phyloP scores from a whole-genome alignment of 768 basidiomycete species.

The Mycena vitilis region DNA sequence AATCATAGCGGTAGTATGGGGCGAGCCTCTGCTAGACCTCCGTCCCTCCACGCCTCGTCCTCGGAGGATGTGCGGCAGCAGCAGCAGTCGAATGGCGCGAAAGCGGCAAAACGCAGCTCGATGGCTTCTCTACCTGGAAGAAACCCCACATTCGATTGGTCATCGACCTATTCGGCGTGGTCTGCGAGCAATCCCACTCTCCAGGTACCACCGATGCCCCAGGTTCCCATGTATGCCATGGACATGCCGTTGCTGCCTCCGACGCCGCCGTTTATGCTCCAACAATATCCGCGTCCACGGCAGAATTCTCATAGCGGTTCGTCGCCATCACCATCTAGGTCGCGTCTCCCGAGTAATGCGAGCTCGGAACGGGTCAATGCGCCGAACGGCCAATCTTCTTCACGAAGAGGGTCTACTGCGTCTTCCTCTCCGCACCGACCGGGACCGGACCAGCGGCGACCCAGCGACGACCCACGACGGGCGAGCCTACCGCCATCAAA shows the following conservation, averaged over 20 bases:
- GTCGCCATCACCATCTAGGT: constrained; percentile 50
- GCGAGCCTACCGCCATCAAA: constrained; percentile 26
- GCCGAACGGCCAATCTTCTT: constrained; percentile 19
- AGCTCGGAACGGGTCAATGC: constrained; percentile 42
- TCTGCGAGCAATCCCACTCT: constrained; percentile 52
- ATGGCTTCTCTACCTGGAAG: constrained; percentile 48
- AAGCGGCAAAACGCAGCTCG: constrained; percentile 55
- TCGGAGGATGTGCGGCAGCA: constrained; percentile 64
- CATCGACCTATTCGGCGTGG: constrained; percentile 53
- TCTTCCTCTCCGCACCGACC: constrained; percentile 22
- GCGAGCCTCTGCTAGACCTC: constrained; percentile 57
- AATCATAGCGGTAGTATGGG: constrained; percentile 42
- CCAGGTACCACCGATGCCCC: constrained; percentile 39
- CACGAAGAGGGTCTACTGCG: constrained; percentile 27
- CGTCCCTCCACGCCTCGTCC: constrained; percentile 67
- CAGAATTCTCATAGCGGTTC: constrained; percentile 46
- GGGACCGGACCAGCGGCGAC: constrained; percentile 21
- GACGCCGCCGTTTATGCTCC: constrained; percentile 81
- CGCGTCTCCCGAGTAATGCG: constrained; percentile 48
- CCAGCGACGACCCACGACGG: constrained; percentile 32
- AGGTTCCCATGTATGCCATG: constrained; percentile 59
- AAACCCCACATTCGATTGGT: constrained; percentile 44
- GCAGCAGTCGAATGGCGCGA: constrained; percentile 49
- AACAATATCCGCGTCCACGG: constrained; percentile 59
- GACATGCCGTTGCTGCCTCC: constrained; percentile 81